A percentile compares a stretch with the other conserved stretches of the same genome.
These are phyloP conservation scores for Talaromyces sp. DNA, from an alignment of 2,329 filamentous ascomycete genomes.

Conservation along the genomic window DNA sequence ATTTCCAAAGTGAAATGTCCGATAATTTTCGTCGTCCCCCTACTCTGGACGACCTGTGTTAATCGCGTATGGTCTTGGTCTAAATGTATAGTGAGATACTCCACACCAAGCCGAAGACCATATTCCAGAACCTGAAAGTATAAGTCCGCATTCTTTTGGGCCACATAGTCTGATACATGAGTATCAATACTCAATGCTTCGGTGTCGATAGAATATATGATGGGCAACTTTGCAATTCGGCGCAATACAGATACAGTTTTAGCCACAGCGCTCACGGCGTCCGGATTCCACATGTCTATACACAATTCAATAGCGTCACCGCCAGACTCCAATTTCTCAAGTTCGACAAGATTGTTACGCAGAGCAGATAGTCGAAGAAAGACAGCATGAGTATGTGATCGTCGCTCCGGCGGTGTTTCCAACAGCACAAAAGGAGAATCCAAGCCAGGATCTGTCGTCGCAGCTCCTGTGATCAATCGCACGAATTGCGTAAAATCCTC, in stretches of 20 bases:
- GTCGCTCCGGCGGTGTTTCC: constrained; percentile 55
- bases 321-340: constrained; percentile 52
- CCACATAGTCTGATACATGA: constrained; percentile 10
- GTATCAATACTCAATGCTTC: constrained; percentile 18
- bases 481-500: constrained; percentile 58
- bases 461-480: constrained; percentile 52
- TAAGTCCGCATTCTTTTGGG: constrained; percentile 14
- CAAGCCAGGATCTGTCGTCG: constrained; percentile 48
- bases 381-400: constrained; percentile 44
- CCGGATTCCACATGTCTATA: constrained; percentile 53
- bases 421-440: constrained; percentile 58
- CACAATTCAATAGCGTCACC: constrained; percentile 58
- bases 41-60: constrained; percentile 25
- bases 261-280: constrained; percentile 47
- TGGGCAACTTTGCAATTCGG: constrained; percentile 52
- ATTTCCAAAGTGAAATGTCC: constrained; percentile 33
- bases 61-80: constrained; percentile 26
- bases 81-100: constrained; percentile 38
- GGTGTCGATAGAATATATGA: constrained; percentile 53
- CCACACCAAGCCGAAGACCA: constrained; percentile 36
- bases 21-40: constrained; percentile 39
- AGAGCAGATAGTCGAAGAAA: constrained; percentile 36
- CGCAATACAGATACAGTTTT: constrained; percentile 55
- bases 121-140: constrained; percentile 38
- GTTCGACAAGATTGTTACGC: constrained; percentile 33